Conservation (phyloP, 768 basidiomycete genomes). For the Trametes cubensis region DNA sequence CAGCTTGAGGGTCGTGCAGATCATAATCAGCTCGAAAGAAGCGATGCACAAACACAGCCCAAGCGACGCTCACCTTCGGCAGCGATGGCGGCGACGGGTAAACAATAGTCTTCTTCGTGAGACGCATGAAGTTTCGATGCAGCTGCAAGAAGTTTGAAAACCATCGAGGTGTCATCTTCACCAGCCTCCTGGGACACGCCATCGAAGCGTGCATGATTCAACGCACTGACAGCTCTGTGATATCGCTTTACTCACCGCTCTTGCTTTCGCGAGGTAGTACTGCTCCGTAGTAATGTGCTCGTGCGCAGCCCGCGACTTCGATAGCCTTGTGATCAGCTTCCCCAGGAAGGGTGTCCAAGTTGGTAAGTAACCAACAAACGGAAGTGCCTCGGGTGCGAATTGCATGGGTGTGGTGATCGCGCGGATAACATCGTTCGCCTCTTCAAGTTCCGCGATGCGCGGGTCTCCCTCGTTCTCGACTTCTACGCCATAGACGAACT, state of each 20-base stretch:
- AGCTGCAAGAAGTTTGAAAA: background rate
- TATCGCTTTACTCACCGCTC: background rate
- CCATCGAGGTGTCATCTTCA: background rate
- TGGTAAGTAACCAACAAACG: background rate
- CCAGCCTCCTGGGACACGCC: background rate
- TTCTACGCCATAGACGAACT: slow-evolving; percentile 2
- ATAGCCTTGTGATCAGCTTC: background rate
- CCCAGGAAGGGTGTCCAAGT: slow-evolving; percentile 4
- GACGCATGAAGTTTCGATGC: background rate
- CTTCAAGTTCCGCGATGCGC: slow-evolving; percentile 21
- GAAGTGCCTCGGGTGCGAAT: slow-evolving; percentile 3
- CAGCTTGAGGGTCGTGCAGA: slow-evolving; percentile 4
- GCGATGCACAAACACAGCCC: no score
- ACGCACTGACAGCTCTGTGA: no score
- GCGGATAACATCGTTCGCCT: slow-evolving; percentile 2
- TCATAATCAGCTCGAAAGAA: background rate
- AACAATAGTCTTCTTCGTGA: background rate
- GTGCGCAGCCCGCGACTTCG: background rate
- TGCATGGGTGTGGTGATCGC: slow-evolving; percentile 6
- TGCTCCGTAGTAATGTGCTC: background rate
- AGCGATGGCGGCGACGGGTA: background rate
- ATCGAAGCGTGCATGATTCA: background rate
- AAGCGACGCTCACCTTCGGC: background rate
- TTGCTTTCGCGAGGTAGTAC: background rate
- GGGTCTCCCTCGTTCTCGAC: slow-evolving; percentile 9